phyloP scores from a whole-genome alignment of 2,329 filamentous ascomycete genomes.

The Tetracladium maxilliforme region DNA sequence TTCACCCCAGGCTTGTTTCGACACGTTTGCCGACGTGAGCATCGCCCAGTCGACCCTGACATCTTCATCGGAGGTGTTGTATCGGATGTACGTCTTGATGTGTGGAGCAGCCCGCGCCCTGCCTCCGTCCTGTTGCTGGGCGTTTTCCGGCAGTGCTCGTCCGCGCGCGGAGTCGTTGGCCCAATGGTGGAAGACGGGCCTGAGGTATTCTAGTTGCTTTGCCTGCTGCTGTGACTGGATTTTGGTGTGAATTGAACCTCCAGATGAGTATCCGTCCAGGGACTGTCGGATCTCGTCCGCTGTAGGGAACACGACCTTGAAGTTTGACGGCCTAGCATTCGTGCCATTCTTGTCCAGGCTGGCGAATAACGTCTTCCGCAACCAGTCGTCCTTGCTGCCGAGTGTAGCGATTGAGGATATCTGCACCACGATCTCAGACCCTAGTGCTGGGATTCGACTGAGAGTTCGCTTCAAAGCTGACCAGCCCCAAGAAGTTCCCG shows the following conservation, averaged over 20 bases:
- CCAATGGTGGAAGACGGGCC: slow-evolving; percentile 63
- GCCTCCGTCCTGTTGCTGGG: slow-evolving; percentile 38
- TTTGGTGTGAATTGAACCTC: slow-evolving; percentile 71
- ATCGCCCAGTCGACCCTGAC: slow-evolving; percentile 66
- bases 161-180: slow-evolving; percentile 33
- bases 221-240: slow-evolving; percentile 53
- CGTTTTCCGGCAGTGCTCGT: slow-evolving; percentile 1
- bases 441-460: slow-evolving; percentile 14
- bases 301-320: slow-evolving; percentile 70
- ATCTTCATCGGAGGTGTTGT: slow-evolving; percentile 18
- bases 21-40: slow-evolving; percentile 81
- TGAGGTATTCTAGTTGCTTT: slow-evolving; percentile 61
- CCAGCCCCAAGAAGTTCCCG: slow-evolving; percentile 64
- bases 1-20: slow-evolving; percentile 79
- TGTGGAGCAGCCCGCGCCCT: slow-evolving; percentile 65
- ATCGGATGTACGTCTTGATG: slow-evolving; percentile 79
- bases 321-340: slow-evolving; percentile 29
- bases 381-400: slow-evolving; percentile 56
- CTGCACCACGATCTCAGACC: slow-evolving; percentile 47
- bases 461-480: slow-evolving; percentile 47
- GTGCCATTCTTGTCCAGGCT: slow-evolving; percentile 17
- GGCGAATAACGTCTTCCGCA: slow-evolving; percentile 47
- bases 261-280: slow-evolving; percentile 64
- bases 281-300: slow-evolving; percentile 62
- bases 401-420: slow-evolving; percentile 75